These are phyloP conservation scores for Hebeloma cylindrosporum DNA, from an alignment of 768 basidiomycete species.

Conservation along the genomic window DNA sequence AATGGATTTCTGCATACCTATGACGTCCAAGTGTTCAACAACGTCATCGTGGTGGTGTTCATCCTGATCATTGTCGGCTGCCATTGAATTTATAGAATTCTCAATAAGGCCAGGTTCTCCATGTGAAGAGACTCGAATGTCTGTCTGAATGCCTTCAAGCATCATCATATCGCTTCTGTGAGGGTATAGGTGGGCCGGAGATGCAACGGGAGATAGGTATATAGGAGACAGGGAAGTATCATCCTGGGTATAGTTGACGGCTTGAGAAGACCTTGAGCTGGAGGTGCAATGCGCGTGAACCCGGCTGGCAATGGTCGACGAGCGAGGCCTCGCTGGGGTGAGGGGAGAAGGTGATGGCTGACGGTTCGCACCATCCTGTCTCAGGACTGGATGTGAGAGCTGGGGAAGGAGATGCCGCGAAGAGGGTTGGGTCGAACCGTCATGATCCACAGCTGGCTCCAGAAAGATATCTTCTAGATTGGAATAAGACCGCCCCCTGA, in stretches of 20 bases:
- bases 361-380: too few species aligned
- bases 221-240: conserved; percentile 7
- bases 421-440: too few species aligned
- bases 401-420: background rate
- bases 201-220: background rate
- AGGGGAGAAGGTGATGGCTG: too few species aligned
- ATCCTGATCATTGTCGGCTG: conserved; percentile 16
- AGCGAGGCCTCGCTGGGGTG: conserved; percentile 25
- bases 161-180: conserved; percentile 28
- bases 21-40: conserved; percentile 81
- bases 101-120: conserved; percentile 42
- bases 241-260: conserved; percentile 6
- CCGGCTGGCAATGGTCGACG: conserved; percentile 33
- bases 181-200: conserved; percentile 10
- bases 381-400: background rate
- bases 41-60: conserved; percentile 72
- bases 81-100: conserved; percentile 43
- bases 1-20: conserved; percentile 49
- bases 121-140: conserved; percentile 37
- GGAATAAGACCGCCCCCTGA: conserved; percentile 36
- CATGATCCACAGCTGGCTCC: too few species aligned
- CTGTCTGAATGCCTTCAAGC: conserved; percentile 41
- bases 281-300: conserved; percentile 35
- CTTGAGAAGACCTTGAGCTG: conserved; percentile 15
- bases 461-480: conserved; percentile 12